Evolutionary conservation across 75 land plant genomes (phyloP), one percentile per base, ranked within the genome.

Genomic region (Selaginella moellendorffii): DNA sequence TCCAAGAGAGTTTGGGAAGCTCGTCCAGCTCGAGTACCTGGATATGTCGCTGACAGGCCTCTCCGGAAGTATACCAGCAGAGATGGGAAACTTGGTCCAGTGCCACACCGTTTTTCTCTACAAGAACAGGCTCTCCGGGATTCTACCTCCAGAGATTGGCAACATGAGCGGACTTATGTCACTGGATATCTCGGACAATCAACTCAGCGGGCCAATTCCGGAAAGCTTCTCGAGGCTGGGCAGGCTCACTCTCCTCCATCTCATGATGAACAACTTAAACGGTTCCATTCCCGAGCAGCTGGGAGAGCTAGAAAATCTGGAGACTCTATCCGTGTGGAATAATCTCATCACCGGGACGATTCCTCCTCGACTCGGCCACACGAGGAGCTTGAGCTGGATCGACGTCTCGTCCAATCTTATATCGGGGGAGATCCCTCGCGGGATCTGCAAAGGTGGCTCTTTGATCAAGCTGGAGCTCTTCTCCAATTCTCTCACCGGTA

Each of bases 341-440:
- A 85, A 85, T 69, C 73, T 36, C 59, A 82, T 82, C 56, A 42
- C 78, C 25, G 83, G 88, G 24, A 36, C 56, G 22, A 77, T 85
- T 23, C 88, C 88, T 0, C 58, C 66, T 23, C 27, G 27, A 30
- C 59, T 85, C 9, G 88, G 88, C 1, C 63, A 31, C 27, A 29
- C 71, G 65, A 77, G 78, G 26, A 77, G 72, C 8, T 78, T 85
- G 25, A 64, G 54, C 5, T 72, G 62, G 65, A 28, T 85, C 27
- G 88, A 85, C 64, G 83, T 82, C 53, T 85, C 87, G 2, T 79
- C 82, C 19, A 85, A 85, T 62, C 60, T 52, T 27, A 72, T 85
- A 14, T 62, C 25, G 24, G 87, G 87, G 5, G 56, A 28, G 27
- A 65, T 82, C 29, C 87, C 87, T 28, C 66, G 79, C 25, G 80